Evolutionary conservation across 371 early-diverging fungal genomes (phyloP).

Genomic region (Mortierella sp.): DNA sequence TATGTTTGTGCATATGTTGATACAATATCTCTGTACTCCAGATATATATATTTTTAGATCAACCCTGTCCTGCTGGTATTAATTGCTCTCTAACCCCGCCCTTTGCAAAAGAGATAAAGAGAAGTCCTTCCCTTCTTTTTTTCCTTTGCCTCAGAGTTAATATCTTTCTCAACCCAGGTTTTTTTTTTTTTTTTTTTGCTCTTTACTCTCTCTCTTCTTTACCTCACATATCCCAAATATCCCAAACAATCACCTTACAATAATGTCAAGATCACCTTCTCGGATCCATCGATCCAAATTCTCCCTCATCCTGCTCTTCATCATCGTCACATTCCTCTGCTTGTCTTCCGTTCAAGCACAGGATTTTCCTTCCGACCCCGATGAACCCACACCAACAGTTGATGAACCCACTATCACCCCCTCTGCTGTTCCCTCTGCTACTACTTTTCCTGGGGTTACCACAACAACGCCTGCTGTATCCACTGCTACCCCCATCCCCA

Average conservation of each 20-base stretch:
- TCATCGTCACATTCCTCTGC: constrained; percentile 8
- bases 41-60: no score
- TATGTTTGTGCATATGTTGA: no score
- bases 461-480: constrained; percentile 1
- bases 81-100: no score
- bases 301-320: background rate
- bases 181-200: no score
- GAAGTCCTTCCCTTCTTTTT: no score
- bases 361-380: background rate
- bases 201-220: background rate
- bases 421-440: background rate
- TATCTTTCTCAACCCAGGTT: no score
- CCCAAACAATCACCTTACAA: background rate
- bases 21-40: no score
- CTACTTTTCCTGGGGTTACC: background rate
- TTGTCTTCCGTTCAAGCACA: background rate
- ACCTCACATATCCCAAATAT: background rate
- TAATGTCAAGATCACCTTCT: constrained; percentile 6
- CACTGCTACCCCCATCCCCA: constrained; percentile 14
- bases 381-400: background rate
- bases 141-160: no score
- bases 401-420: background rate
- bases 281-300: background rate
- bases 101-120: no score
- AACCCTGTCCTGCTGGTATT: no score